Evolutionary conservation across 2,329 filamentous ascomycete species (phyloP).

Genomic region (Neonectria faginata): DNA sequence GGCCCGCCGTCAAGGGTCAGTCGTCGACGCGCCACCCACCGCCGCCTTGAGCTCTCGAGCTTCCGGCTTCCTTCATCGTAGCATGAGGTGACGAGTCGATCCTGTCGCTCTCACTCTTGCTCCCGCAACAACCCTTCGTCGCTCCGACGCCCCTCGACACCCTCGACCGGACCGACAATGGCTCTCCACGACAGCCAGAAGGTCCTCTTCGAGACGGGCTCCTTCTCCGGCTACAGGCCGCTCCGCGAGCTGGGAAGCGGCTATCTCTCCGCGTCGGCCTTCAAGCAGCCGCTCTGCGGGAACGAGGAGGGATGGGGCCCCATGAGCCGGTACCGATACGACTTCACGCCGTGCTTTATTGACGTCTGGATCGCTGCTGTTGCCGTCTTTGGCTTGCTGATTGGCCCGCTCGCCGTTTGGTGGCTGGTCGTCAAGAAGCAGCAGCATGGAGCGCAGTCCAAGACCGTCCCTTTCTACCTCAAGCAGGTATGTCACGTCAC

Average conservation of each 20-base stretch:
- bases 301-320: constrained; percentile 97
- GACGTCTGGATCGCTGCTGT: constrained; percentile 88
- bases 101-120: constrained; percentile 9
- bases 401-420: constrained; percentile 82
- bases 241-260: constrained; percentile 63
- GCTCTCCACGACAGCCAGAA: constrained; percentile 55
- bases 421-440: constrained; percentile 79
- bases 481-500: constrained; percentile 75
- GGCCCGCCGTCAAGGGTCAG: constrained; percentile 1
- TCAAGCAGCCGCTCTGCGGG: constrained; percentile 81
- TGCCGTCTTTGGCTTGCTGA: constrained; percentile 81
- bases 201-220: constrained; percentile 67
- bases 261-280: constrained; percentile 68
- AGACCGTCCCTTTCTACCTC: constrained; percentile 92
- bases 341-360: constrained; percentile 97
- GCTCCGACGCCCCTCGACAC: constrained; percentile 4
- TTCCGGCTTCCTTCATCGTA: constrained; percentile 15
- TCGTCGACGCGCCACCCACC: constrained; percentile 22
- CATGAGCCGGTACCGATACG: constrained; percentile 85
- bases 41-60: constrained; percentile 18
- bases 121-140: constrained; percentile 9
- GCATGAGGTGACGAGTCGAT: constrained; percentile 22
- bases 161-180: constrained; percentile 46
- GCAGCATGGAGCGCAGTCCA: constrained; percentile 70
- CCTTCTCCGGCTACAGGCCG: constrained; percentile 69